These are phyloP conservation scores for Friedmanniomyces endolithicus DNA, from an alignment of 495 filamentous ascomycete species.

Conservation along the genomic window DNA sequence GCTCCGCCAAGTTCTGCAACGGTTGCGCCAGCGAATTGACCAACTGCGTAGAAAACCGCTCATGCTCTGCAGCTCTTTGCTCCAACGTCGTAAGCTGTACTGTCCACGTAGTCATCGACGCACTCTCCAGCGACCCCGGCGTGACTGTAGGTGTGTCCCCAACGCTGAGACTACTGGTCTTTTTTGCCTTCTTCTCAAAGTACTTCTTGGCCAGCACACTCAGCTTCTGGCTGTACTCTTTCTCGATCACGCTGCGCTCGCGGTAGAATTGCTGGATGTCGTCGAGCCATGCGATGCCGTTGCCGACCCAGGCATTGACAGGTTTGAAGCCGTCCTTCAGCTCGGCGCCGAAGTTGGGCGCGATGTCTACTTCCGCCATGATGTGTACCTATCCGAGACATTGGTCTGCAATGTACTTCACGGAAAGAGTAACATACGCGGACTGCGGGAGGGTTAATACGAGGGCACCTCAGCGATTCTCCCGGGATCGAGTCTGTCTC, in stretches of 20 bases:
- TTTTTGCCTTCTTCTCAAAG: conserved; percentile 89
- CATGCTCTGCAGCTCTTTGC: conserved; percentile 76
- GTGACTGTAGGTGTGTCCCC: conserved; percentile 89
- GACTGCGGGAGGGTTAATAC: no score
- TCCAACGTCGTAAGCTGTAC: conserved; percentile 85
- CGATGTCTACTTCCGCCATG: conserved; percentile 24
- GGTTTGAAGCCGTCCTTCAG: conserved; percentile 78
- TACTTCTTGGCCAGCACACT: conserved; percentile 83
- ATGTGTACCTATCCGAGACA: not conserved
- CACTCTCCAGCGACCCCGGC: conserved; percentile 88
- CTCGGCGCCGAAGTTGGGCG: conserved; percentile 24
- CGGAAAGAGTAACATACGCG: not conserved
- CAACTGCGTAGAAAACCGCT: conserved; percentile 65
- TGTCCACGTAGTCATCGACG: conserved; percentile 92
- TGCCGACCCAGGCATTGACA: conserved; percentile 79
- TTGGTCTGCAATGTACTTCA: not conserved
- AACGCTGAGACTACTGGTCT: conserved; percentile 77
- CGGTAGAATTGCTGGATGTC: conserved; percentile 96
- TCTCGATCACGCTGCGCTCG: conserved; percentile 84
- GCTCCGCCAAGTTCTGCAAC: conserved; percentile 52
- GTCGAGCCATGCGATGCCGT: conserved; percentile 87
- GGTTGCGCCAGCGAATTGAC: conserved; percentile 71
- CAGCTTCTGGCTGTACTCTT: conserved; percentile 85
- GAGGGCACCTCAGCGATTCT: no score
- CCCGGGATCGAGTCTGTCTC: no score